These are phyloP conservation scores for Tetracladium marchalianum DNA, from an alignment of 495 filamentous ascomycete genomes.

Conservation along the genomic window DNA sequence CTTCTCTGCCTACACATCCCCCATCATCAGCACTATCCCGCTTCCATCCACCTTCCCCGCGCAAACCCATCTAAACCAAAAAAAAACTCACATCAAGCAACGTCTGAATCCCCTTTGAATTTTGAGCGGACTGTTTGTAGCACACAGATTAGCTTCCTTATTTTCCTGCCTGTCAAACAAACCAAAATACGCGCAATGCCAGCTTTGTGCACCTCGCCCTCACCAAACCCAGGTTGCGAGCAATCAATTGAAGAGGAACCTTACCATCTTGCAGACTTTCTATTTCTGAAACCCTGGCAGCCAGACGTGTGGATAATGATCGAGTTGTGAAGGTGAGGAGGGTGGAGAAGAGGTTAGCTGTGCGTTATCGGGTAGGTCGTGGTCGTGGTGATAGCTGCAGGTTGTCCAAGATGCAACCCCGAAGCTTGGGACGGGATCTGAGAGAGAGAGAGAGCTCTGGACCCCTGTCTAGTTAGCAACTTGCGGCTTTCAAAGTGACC, in stretches of 20 bases:
- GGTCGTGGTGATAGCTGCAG: conserved; percentile 6
- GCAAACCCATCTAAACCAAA: background rate
- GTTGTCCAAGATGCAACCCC: conserved; percentile 1
- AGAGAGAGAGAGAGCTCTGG: too few relatives aligned
- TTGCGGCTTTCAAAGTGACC: too few relatives aligned
- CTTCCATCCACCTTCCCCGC: background rate
- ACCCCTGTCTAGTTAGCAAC: too few relatives aligned
- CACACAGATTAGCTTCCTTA: conserved; percentile 5
- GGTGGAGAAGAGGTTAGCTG: too few relatives aligned
- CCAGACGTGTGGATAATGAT: too few relatives aligned
- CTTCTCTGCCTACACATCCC: conserved; percentile 70
- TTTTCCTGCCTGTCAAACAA: background rate
- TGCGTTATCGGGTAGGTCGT: too few relatives aligned
- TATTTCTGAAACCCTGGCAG: background rate
- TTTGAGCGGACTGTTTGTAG: conserved; percentile 75
- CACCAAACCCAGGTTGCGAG: background rate
- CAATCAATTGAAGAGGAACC: background rate
- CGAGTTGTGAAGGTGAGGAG: too few relatives aligned
- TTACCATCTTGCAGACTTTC: conserved; percentile 18
- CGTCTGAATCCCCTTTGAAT: conserved; percentile 95
- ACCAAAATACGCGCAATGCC: too few relatives aligned
- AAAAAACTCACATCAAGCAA: conserved; percentile 79
- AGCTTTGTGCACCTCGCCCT: too few relatives aligned
- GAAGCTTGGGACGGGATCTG: background rate
- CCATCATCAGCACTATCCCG: conserved; percentile 4